phyloP scores from a whole-genome alignment of 352 stramenopile species.

The Phytophthora meadii region DNA sequence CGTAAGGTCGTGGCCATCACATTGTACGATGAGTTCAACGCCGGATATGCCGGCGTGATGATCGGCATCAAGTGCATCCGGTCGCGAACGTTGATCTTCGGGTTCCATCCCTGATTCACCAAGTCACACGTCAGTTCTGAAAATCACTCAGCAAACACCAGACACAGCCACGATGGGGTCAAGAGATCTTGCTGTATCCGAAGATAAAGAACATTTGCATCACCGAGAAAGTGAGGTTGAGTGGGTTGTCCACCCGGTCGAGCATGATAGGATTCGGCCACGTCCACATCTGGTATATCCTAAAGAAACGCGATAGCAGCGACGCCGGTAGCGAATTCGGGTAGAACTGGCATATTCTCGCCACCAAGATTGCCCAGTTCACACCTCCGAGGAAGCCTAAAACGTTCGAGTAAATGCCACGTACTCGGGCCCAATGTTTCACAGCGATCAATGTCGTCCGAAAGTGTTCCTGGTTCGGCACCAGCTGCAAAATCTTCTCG shows the following conservation, averaged over 20 bases:
- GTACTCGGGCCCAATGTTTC: constrained; percentile 90
- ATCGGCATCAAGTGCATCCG: constrained; percentile 97
- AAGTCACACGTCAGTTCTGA: constrained; percentile 22
- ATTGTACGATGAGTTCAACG: constrained; percentile 99
- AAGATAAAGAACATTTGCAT: constrained; percentile 27
- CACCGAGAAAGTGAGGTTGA: constrained; percentile 70
- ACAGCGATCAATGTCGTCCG: constrained; percentile 91
- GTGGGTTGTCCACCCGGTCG: constrained; percentile 54
- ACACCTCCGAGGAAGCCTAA: constrained; percentile 98
- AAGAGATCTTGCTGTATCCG: constrained; percentile 1
- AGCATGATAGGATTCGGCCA: constrained; percentile 97
- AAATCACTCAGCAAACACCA: background rate
- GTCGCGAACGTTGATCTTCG: constrained; percentile 85
- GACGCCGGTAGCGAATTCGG: constrained; percentile 83
- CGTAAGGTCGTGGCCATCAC: constrained; percentile 92
- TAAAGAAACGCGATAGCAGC: constrained; percentile 96
- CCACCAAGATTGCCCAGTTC: constrained; percentile 99
- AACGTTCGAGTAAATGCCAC: constrained; percentile 99
- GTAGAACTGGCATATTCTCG: constrained; percentile 94
- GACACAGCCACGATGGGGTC: constrained; percentile 5
- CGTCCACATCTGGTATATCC: constrained; percentile 94
- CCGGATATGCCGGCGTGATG: constrained; percentile 98
- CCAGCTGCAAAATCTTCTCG: constrained; percentile 93
- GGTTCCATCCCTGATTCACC: constrained; percentile 86
- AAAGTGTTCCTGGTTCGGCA: constrained; percentile 89